A percentile compares a stretch with the other conserved stretches of the same genome.
Evolutionary conservation across 2,329 filamentous ascomycete species (phyloP).

Genomic region (Penicillium freii): DNA sequence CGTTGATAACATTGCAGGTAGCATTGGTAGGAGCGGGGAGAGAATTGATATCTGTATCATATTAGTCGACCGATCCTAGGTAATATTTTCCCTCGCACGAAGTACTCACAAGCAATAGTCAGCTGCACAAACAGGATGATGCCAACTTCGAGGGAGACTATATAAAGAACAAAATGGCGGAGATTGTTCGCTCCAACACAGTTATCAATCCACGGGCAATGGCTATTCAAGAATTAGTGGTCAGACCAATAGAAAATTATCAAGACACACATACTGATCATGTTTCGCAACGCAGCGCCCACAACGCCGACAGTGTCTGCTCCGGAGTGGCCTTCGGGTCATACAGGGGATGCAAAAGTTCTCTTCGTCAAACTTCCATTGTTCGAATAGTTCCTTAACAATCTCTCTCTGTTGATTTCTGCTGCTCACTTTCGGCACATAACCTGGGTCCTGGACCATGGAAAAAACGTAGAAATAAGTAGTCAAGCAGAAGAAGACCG

Average conservation of each 20-base stretch:
- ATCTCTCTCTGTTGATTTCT: slow-evolving; percentile 85
- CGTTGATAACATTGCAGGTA: slow-evolving; percentile 73
- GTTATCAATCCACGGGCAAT: slow-evolving; percentile 98
- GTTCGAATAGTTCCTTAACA: slow-evolving; percentile 79
- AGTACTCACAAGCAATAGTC: slow-evolving; percentile 65
- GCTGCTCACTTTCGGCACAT: slow-evolving; percentile 84
- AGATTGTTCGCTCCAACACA: slow-evolving; percentile 96
- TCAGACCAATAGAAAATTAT: not conserved
- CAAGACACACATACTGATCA: slow-evolving; percentile 71
- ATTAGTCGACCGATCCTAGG: not conserved
- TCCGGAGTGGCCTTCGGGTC: slow-evolving; percentile 86
- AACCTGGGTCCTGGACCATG: slow-evolving; percentile 89
- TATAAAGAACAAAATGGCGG: slow-evolving; percentile 89
- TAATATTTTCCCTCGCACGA: not conserved
- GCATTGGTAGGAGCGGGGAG: slow-evolving; percentile 52
- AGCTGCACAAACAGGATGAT: slow-evolving; percentile 71
- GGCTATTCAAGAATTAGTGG: slow-evolving; percentile 52
- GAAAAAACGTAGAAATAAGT: slow-evolving; percentile 82
- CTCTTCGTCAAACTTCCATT: slow-evolving; percentile 88
- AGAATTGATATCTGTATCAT: slow-evolving; percentile 59
- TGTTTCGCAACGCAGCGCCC: slow-evolving; percentile 92
- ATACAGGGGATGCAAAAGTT: slow-evolving; percentile 95
- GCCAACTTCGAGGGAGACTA: slow-evolving; percentile 72
- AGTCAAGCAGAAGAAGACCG: slow-evolving; percentile 61
- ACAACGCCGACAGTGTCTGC: slow-evolving; percentile 93